Conservation (phyloP, 1,284 basidiomycete species). For the Mycena sp. region DNA sequence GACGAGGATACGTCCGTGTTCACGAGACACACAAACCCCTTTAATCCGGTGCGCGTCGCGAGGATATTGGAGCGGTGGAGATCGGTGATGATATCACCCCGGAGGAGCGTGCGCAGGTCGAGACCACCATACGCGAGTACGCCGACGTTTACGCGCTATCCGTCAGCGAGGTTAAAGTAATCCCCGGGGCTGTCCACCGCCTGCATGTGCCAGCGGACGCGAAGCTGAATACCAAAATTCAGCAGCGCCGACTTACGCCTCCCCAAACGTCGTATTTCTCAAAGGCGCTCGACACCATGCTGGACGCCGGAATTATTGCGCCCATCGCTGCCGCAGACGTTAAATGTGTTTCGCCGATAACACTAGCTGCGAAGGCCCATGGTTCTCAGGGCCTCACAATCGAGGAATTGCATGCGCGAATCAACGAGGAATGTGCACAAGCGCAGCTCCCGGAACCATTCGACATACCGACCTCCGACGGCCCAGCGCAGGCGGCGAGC, state of each 20-base stretch:
- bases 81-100: constrained; percentile 32
- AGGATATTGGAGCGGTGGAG: constrained; percentile 10
- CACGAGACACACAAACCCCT: constrained; percentile 15
- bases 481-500: not conserved
- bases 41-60: constrained; percentile 12
- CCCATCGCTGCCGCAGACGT: constrained; percentile 15
- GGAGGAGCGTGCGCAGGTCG: constrained; percentile 19
- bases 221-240: constrained; percentile 35
- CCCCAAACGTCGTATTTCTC: constrained; percentile 42
- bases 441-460: constrained; percentile 26
- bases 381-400: constrained; percentile 10
- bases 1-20: constrained; percentile 1
- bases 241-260: constrained; percentile 39
- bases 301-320: constrained; percentile 6
- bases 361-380: constrained; percentile 29
- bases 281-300: constrained; percentile 36
- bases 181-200: constrained; percentile 34
- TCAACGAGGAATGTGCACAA: constrained; percentile 31
- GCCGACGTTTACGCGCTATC: constrained; percentile 44
- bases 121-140: constrained; percentile 28
- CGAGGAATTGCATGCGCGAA: constrained; percentile 11
- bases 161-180: constrained; percentile 37
- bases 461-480: not conserved
- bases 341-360: constrained; percentile 21
- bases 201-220: constrained; percentile 33